Evolutionary conservation across 352 stramenopile species (phyloP), one percentile per base, ranked within the genome.

Genomic region (Phytopythium delawarense): DNA sequence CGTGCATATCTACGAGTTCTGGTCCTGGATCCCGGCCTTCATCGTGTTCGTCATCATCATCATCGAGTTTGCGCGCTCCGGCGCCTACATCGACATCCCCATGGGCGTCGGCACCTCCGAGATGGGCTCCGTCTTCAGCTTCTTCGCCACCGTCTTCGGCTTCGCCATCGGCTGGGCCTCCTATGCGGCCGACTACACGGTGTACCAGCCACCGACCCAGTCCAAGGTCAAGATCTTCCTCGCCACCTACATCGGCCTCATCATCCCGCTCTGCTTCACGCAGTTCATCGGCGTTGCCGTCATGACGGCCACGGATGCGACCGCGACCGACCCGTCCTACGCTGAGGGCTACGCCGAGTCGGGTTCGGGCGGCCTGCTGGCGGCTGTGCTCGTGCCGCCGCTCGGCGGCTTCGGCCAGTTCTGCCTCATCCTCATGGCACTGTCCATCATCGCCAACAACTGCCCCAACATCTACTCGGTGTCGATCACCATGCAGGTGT

Each of bases 401-500:
- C 57, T 81, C 7, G 68, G 70, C 13, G 65, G 58, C 58, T 81
- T 81, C 45, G 74, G 70, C 45, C 61, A 71, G 46, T 81, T 81
- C 59, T 81, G 70, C 35, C 57, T 81, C 11, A 64, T 81, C 30
- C 45, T 81, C 28, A 28, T 81, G 60, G 74, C 74, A 40, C 70
- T 81, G 13, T 81, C 74, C n/a, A 78, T 75, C 56, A 69, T 81
- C 52, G 74, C 74, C 59, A 78, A 79, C 68, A 81, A 81, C 73
- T 77, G 73, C 64, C 70, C 73, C 49, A 81, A 81, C 63, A 76
- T 81, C 66, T 81, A 81, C 67, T 81, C 73, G 58, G 68, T 81
- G 61, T 69, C 70, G 54, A 68, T 81, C 56, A 78, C 64, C 35
- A 56, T 81, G 21, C 64, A 81, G 56, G 73, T 81, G 12, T 75